These are phyloP conservation scores for Lasiodiplodia hormozganensis DNA, from an alignment of 2,329 filamentous ascomycete genomes.

Conservation along the genomic window DNA sequence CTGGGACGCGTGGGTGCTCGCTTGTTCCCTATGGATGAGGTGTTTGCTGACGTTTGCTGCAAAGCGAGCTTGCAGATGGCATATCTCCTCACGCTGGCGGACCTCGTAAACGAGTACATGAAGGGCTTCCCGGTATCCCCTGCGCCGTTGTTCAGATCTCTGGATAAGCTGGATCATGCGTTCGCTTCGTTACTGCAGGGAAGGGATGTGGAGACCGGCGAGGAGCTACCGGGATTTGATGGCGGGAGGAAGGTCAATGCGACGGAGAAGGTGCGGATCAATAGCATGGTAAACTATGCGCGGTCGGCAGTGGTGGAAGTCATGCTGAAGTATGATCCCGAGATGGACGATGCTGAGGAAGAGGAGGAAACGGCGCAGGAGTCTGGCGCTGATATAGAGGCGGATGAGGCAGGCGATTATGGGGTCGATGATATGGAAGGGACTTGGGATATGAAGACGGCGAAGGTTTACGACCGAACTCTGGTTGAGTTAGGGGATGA, in stretches of 20 bases:
- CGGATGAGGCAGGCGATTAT: constrained; percentile 36
- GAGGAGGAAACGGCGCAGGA: constrained; percentile 41
- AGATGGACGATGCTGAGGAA: constrained; percentile 41
- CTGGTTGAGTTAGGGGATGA: constrained; percentile 73
- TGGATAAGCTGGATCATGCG: constrained; percentile 82
- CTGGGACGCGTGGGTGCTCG: constrained; percentile 75
- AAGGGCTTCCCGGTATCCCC: constrained; percentile 74
- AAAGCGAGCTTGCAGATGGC: constrained; percentile 80
- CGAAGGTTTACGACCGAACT: constrained; percentile 79
- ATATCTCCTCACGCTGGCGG: constrained; percentile 79
- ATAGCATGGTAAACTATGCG: constrained; percentile 79
- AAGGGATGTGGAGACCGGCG: constrained; percentile 69
- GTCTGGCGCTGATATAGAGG: constrained; percentile 12
- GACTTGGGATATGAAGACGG: constrained; percentile 70
- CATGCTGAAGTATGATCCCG: constrained; percentile 62
- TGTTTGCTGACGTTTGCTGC: constrained; percentile 4
- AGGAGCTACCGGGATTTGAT: constrained; percentile 74
- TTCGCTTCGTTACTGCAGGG: constrained; percentile 79
- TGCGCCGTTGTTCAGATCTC: constrained; percentile 70
- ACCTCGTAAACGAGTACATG: constrained; percentile 75
- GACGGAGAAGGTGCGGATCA: constrained; percentile 87
- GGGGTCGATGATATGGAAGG: constrained; percentile 43
- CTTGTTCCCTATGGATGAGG: constrained; percentile 20
- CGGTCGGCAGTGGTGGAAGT: constrained; percentile 73
- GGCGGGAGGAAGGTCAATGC: constrained; percentile 70